Base-by-base conservation (phyloP, 2,329 filamentous ascomycete genomes). In the Rutstroemia sydowiana region DNA sequence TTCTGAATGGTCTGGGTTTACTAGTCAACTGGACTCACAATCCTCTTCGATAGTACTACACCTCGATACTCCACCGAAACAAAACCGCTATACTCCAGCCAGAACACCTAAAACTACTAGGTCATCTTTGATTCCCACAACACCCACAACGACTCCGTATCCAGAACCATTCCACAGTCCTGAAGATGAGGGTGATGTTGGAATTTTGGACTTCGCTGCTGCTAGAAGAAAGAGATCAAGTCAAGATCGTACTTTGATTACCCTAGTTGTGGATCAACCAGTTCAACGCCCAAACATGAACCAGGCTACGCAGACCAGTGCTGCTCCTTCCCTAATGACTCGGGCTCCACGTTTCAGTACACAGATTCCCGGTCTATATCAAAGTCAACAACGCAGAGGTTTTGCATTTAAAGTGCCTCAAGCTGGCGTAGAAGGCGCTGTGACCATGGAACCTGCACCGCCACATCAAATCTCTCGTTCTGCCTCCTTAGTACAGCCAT, bases 11-110 rank as follows among this genome's bases (percentile, higher is more conserved):
- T 51, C 49, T 6, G 44, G 47, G 5, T 41, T 51, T 6, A 51
- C 49, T 18, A 46, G 34, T 26, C 42, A 47, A 23, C 23, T 34
- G 13, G 21, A 51, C 11, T 51, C 49, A 10, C 34, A 46, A 9
- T 51, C 49, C 16, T 51, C 49, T 28, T 51, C 49, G 31, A 51
- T 51, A 47, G 43, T 51, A 14, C 47, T 51, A 8, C 43, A 51
- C 41, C 49, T 51, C n/a, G 43, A 51, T 40, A 51, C 49, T 18
- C 49, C 49, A 10, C 43, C 49, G 5, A 43, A 51, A 30, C 28
- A 47, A 1, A 51, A 32, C 8, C 32, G 20, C 9, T 32, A 10
- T 16, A 14, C 18, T 26, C 30, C 21, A 20, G 6, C 23, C 20
- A 26, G 20, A n/a, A 28, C 23, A 5, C 21, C 23, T 18, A 14